These are phyloP conservation scores for Marasmius sp. DNA, from an alignment of 1,284 basidiomycete species.

Conservation along the genomic window DNA sequence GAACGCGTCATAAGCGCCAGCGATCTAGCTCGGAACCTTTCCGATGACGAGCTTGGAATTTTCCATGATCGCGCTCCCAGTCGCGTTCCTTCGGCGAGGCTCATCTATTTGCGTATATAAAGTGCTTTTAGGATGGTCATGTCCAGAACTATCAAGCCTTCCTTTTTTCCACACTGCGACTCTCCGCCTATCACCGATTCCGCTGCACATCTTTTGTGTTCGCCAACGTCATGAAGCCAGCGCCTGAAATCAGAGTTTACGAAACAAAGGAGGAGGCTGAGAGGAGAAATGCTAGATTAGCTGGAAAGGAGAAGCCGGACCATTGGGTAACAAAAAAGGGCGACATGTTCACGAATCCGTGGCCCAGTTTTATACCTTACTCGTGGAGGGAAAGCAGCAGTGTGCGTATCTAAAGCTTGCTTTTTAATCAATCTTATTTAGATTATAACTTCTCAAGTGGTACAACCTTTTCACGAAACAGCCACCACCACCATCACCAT, in stretches of 20 bases:
- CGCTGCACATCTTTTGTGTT: too few relatives aligned
- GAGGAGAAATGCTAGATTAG: neutral
- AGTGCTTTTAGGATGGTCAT: too few relatives aligned
- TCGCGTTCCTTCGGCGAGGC: too few relatives aligned
- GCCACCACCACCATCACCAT: neutral
- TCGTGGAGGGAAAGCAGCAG: neutral
- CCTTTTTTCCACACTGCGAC: too few relatives aligned
- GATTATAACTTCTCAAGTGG: neutral
- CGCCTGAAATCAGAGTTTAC: neutral
- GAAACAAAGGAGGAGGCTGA: neutral
- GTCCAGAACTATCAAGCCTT: too few relatives aligned
- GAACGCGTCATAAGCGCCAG: too few relatives aligned
- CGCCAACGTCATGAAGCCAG: constrained; percentile 10
- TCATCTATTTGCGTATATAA: too few relatives aligned
- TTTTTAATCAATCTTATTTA: neutral
- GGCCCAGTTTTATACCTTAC: neutral
- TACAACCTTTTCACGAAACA: neutral
- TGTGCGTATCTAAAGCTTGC: neutral
- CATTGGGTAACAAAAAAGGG: neutral
- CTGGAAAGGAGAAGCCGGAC: neutral
- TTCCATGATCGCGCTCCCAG: too few relatives aligned
- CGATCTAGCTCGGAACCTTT: too few relatives aligned
- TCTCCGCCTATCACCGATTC: too few relatives aligned
- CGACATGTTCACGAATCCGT: neutral
- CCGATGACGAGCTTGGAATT: too few relatives aligned